These are phyloP conservation scores for Saccharomycopsis fibuligera DNA, from an alignment of 805 yeast species.

Conservation along the genomic window DNA sequence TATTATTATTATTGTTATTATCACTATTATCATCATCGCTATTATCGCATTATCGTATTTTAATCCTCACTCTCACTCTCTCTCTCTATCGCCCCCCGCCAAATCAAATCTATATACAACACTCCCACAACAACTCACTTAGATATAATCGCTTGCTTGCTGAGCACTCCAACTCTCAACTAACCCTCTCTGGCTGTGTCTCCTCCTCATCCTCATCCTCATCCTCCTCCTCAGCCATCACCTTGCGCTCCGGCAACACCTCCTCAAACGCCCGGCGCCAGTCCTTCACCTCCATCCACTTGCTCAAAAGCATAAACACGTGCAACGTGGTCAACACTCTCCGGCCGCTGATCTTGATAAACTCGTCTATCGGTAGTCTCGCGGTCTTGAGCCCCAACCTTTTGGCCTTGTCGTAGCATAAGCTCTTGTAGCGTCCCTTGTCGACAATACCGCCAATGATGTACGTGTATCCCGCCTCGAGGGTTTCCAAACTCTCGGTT, in stretches of 20 bases:
- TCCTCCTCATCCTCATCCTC: constrained; percentile 20
- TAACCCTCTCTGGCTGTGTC: not conserved
- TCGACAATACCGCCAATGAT: constrained; percentile 96
- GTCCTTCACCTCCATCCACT: constrained; percentile 70
- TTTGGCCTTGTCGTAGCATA: constrained; percentile 80
- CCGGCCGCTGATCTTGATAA: constrained; percentile 75
- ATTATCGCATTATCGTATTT: no score
- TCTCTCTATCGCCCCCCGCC: no score
- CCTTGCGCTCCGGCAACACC: constrained; percentile 80
- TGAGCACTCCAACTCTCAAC: no score
- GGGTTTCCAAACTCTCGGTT: constrained; percentile 46
- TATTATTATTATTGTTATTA: no score
- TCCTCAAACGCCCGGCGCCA: constrained; percentile 85
- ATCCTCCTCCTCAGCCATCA: constrained; percentile 21
- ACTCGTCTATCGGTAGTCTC: constrained; percentile 82
- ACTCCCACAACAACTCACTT: no score
- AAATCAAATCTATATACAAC: no score
- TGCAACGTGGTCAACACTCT: constrained; percentile 90
- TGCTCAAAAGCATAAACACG: constrained; percentile 80
- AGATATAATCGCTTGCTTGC: no score
- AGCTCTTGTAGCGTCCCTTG: constrained; percentile 77
- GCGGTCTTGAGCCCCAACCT: constrained; percentile 64
- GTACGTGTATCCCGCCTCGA: constrained; percentile 69
- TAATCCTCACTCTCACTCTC: no score
- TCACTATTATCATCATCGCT: no score